These are phyloP conservation scores for Salix dunnii DNA, from an alignment of 345 rosid species.

Conservation along the genomic window DNA sequence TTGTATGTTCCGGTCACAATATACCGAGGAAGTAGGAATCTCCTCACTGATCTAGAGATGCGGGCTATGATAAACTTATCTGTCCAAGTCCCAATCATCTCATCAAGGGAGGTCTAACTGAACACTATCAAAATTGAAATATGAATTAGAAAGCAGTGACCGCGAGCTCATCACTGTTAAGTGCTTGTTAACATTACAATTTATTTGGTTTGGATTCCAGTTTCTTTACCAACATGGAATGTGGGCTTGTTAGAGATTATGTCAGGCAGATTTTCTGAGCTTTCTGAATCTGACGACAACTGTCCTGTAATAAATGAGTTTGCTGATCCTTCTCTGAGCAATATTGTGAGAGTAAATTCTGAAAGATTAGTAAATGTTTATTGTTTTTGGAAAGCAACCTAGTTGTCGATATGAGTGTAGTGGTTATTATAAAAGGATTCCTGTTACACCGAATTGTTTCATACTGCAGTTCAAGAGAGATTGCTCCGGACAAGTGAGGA, in stretches of 20 bases:
- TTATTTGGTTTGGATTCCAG: background rate
- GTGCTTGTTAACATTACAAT: background rate
- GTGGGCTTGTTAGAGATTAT: no score
- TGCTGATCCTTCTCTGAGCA: background rate
- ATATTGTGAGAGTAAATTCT: background rate
- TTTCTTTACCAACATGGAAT: background rate
- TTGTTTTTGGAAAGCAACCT: background rate
- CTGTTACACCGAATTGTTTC: conserved; percentile 6
- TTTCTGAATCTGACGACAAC: background rate
- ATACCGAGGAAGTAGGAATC: background rate
- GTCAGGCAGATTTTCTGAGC: background rate
- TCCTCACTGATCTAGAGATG: background rate
- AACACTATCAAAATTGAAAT: background rate
- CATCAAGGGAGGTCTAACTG: background rate
- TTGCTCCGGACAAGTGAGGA: conserved; percentile 68
- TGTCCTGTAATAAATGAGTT: background rate
- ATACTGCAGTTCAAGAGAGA: conserved; percentile 64
- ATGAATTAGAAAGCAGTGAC: background rate
- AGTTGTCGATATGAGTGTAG: background rate
- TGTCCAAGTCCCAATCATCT: background rate
- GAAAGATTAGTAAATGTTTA: background rate
- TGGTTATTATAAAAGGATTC: background rate
- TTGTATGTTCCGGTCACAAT: background rate
- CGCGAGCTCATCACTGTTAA: background rate
- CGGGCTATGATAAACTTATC: background rate